Evolutionary conservation across 345 rosid species (phyloP), one percentile per base, ranked within the genome.

Genomic region (Salix viminalis): DNA sequence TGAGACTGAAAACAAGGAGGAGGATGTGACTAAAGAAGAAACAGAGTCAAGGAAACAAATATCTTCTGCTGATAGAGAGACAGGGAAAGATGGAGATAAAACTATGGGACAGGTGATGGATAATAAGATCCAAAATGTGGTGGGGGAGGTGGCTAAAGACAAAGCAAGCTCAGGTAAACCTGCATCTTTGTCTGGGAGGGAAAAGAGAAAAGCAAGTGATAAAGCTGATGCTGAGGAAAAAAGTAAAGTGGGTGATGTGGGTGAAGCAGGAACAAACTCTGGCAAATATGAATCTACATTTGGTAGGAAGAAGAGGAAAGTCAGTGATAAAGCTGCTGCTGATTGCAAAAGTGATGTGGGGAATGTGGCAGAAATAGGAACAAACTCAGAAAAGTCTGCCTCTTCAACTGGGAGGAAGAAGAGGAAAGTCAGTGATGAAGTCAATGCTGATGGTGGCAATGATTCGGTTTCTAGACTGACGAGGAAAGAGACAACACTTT

Each of bases 201-300:
- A 82, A 54, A 91, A 86, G 79, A 77, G 75, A 46, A 87, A 77
- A 71, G 76, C 73, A 74, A 12, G 7, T 66, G 80, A 77, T 70
- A 85, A 77, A 67, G 69, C 70, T 24, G 73, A 71, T 54, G 77
- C 21, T 75, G 69, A 24, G n/a, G 50, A 26, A 12, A 62, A 77
- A 71, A 80, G 72, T 74, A 74, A 69, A 1, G 79, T 41, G 58
- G 71, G 61, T 71, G 77, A 19, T 65, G 69, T 13, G 69, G 70
- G 62, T 79, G 69, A 18, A 80, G 83, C 60, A 66, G 82, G 79
- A 26, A 58, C 64, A 23, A 50, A 56, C 14, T 65, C 69, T 6
- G 75, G 60, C 21, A 62, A 80, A 54, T 71, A 30, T 5, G 80
- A 77, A 6, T 18, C 73, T 48, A 54, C 71, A 42, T 12, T 69